Evolutionary conservation across 2,329 filamentous ascomycete genomes (phyloP).

Genomic region (Cladorrhinum sp.): DNA sequence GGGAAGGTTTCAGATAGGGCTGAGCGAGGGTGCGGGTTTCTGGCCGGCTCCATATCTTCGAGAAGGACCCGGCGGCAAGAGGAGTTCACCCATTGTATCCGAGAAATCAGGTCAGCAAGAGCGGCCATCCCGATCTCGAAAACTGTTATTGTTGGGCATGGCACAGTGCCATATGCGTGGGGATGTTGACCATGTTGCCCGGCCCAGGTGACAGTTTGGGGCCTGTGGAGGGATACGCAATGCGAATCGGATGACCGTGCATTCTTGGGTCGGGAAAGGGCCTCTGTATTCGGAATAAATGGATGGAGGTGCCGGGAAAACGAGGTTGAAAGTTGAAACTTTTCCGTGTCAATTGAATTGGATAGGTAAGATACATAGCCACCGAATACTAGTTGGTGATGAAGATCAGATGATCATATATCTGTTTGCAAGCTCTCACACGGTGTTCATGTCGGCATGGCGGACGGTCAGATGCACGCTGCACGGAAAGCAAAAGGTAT

Average conservation of each 20-base stretch:
- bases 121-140: background rate
- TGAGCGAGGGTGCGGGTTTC: conserved; percentile 2
- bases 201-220: conserved; percentile 1
- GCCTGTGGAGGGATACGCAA: background rate
- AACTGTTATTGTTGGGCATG: background rate
- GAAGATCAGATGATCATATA: background rate
- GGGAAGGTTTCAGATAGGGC: background rate
- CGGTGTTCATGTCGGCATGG: background rate
- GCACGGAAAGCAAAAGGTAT: background rate
- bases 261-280: no score
- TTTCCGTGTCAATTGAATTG: background rate
- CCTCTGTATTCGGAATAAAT: background rate
- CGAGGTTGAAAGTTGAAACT: background rate
- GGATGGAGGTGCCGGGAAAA: background rate
- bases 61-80: conserved; percentile 6
- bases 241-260: no score
- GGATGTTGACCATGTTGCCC: conserved; percentile 16
- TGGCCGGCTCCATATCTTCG: conserved; percentile 5
- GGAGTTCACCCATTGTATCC: background rate
- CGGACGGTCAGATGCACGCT: background rate
- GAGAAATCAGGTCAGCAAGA: background rate
- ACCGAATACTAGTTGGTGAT: background rate
- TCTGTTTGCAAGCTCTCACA: background rate
- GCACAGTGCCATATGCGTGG: conserved; percentile 1
- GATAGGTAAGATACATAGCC: background rate